Percentiles rank a stretch among this genome's conserved stretches.
phyloP scores from a whole-genome alignment of 805 yeast species.

The Wickerhamomyces mucosus region DNA sequence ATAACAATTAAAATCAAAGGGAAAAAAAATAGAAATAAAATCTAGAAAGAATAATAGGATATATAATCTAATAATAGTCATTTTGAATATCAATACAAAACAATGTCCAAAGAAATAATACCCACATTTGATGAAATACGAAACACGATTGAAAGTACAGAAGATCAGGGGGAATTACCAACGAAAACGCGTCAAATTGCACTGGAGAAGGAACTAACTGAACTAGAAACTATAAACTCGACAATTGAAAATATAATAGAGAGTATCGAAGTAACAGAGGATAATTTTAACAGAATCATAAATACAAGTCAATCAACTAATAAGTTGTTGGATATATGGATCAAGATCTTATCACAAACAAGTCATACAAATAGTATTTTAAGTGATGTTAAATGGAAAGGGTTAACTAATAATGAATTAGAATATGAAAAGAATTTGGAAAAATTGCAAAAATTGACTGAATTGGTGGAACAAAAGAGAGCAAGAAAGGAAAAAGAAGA shows the following conservation, averaged over 20 bases:
- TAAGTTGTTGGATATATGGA: conserved; percentile 48
- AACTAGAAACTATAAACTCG: conserved; percentile 12
- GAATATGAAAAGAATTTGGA: conserved; percentile 16
- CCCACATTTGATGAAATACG: conserved; percentile 6
- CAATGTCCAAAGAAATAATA: conserved; percentile 10
- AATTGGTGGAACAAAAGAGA: conserved; percentile 17
- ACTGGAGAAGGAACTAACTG: conserved; percentile 16
- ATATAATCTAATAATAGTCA: too few species aligned
- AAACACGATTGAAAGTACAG: conserved; percentile 7
- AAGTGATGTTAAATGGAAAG: conserved; percentile 33
- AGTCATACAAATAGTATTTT: conserved; percentile 41
- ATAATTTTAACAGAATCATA: conserved; percentile 10
- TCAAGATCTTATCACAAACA: conserved; percentile 52
- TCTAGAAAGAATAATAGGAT: too few species aligned
- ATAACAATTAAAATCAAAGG: too few species aligned
- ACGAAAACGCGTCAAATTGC: conserved; percentile 14
- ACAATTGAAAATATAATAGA: conserved; percentile 14
- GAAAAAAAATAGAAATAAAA: too few species aligned
- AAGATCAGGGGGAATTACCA: conserved; percentile 8
- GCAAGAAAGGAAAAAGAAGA: conserved; percentile 18
- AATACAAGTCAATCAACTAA: conserved; percentile 37
- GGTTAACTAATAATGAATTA: conserved; percentile 18
- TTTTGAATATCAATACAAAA: too few species aligned
- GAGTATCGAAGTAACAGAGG: conserved; percentile 13
- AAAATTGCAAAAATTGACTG: conserved; percentile 21